Evolutionary conservation across 768 basidiomycete species (phyloP), one percentile per base, ranked within the genome.

Genomic region (Cystofilobasidium ferigula): DNA sequence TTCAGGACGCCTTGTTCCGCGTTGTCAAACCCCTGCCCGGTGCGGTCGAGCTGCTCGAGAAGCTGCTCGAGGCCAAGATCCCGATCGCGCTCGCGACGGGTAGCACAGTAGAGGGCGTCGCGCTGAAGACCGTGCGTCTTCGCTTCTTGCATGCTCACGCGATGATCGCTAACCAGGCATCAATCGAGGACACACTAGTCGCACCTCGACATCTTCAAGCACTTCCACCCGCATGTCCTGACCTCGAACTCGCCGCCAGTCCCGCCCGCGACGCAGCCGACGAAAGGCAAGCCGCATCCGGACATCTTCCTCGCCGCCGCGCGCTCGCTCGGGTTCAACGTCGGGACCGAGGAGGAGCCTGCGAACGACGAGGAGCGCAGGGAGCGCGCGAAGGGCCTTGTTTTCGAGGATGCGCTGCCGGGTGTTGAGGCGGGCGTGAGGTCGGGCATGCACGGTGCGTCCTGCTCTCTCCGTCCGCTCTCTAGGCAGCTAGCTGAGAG

Each of bases 41-140:
- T 28, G 84, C 82, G 24, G 69, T 77, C 12, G 83, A 81, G 71
- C 83, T 93, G 61, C 78, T 91, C n/a, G 72, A 77, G 16, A 88
- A 89, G 74, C 81, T 93, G 42, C 80, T 82, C 67, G 77, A 78
- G 63, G 82, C 87, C 74, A 74, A 78, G 36, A 80, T 91, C 26
- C 87, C 88, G 36, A 87, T 91, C 67, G 87, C 85, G 20, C 81
- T 92, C 60, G 89, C 89, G 12, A 91, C 89, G 1, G 84, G 87
- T 47, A 86, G 86, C 1, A 79, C 78, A 57, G 79, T 85, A 34
- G 79, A 83, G 42, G 86, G 86, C 71, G 86, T 83, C 70, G 76
- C 79, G 56, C 79, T 82, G 70, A 92, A 93, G 74, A 85, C 85
- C 0, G 78, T 75, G 2, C 36, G 65, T 61, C 28, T 24, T 32